A percentile compares a stretch with the other conserved stretches of the same genome.
Evolutionary conservation across 495 filamentous ascomycete genomes (phyloP).

Genomic region (Trichocladium antarcticum): DNA sequence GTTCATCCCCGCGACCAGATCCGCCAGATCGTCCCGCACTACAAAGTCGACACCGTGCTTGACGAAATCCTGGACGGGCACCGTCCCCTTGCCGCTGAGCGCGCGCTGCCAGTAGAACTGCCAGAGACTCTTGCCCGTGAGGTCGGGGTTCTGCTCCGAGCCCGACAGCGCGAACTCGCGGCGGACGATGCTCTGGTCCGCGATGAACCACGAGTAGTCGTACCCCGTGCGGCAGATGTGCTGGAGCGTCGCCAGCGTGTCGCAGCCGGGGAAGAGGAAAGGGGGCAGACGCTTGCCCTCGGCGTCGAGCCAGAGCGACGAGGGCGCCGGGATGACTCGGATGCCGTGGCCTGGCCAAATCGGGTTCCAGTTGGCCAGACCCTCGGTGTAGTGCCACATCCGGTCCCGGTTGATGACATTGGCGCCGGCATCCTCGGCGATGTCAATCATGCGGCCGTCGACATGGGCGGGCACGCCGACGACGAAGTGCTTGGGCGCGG

Average conservation of each 20-base stretch:
- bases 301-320: conserved; percentile 44
- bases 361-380: conserved; percentile 41
- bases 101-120: conserved; percentile 35
- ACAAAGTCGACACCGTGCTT: conserved; percentile 42
- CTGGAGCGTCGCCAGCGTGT: conserved; percentile 42
- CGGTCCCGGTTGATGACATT: conserved; percentile 40
- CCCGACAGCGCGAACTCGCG: conserved; percentile 44
- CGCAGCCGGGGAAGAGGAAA: conserved; percentile 38
- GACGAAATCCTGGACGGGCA: conserved; percentile 40
- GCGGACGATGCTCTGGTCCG: conserved; percentile 40
- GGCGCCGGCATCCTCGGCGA: conserved; percentile 35
- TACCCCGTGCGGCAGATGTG: conserved; percentile 43
- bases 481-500: conserved; percentile 38
- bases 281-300: conserved; percentile 40
- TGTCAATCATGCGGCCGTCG: conserved; percentile 43
- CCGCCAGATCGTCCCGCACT: conserved; percentile 35
- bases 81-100: conserved; percentile 36
- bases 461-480: conserved; percentile 43
- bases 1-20: conserved; percentile 41
- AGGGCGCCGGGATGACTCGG: conserved; percentile 39
- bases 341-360: conserved; percentile 45
- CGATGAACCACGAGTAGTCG: conserved; percentile 46
- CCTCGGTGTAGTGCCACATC: conserved; percentile 48
- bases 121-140: conserved; percentile 42
- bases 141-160: conserved; percentile 44